Evolutionary conservation across 352 stramenopile genomes (phyloP).

Genomic region (Pythium scleroteichum): DNA sequence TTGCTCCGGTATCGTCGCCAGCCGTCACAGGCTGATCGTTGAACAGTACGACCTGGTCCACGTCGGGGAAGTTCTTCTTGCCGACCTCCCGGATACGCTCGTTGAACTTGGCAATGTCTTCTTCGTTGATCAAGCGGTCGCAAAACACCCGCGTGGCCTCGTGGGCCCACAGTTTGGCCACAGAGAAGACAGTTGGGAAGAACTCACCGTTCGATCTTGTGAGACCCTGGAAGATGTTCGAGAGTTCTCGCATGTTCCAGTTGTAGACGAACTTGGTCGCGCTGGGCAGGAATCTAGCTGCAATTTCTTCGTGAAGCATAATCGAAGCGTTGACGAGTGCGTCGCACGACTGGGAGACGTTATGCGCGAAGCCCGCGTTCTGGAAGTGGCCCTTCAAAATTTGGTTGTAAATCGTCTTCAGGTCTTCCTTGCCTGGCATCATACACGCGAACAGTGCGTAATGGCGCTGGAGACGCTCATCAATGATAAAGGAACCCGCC

Average conservation of each 20-base stretch:
- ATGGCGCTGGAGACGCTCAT: constrained; percentile 94
- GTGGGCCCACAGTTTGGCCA: constrained; percentile 95
- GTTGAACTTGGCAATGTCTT: constrained; percentile 93
- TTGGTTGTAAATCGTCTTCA: constrained; percentile 95
- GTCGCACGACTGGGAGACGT: constrained; percentile 67
- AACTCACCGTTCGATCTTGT: constrained; percentile 92
- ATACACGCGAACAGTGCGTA: constrained; percentile 95
- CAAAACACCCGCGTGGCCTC: constrained; percentile 97
- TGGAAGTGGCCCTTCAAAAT: constrained; percentile 95
- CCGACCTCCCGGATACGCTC: constrained; percentile 91
- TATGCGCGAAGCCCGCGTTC: constrained; percentile 70
- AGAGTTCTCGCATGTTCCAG: constrained; percentile 97
- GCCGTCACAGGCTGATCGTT: constrained; percentile 47
- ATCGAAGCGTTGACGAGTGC: constrained; percentile 92
- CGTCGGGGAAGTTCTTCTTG: constrained; percentile 91
- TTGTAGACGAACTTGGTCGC: constrained; percentile 99
- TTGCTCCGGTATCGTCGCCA: constrained; percentile 31
- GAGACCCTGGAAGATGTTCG: constrained; percentile 96
- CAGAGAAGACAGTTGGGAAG: constrained; percentile 82
- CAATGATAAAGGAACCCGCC: constrained; percentile 96
- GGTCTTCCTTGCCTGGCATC: constrained; percentile 94
- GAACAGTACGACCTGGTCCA: constrained; percentile 87
- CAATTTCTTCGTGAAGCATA: constrained; percentile 92
- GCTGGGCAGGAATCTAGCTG: constrained; percentile 93
- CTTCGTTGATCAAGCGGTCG: constrained; percentile 95